Evolutionary conservation across 768 basidiomycete genomes (phyloP).

Genomic region (Daedalea quercina): DNA sequence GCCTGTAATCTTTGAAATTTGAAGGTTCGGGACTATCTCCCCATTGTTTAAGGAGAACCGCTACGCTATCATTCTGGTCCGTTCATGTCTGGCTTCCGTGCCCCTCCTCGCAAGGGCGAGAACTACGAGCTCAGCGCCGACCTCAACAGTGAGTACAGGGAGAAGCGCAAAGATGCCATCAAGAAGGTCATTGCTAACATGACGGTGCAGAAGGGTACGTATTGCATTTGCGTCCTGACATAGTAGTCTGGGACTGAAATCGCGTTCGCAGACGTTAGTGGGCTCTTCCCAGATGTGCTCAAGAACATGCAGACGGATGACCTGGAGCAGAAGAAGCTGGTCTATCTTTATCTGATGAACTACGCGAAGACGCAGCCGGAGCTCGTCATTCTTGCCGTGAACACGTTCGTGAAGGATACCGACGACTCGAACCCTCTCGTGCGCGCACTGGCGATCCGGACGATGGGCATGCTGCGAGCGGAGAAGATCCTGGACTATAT

Average conservation of each 20-base stretch:
- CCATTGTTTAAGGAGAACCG: neutral
- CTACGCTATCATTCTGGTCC: neutral
- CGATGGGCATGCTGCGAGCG: conserved; percentile 94
- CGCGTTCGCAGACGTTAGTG: conserved; percentile 62
- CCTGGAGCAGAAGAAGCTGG: conserved; percentile 98
- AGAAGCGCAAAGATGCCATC: conserved; percentile 97
- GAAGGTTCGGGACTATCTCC: too few species aligned
- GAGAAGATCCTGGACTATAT: conserved; percentile 99
- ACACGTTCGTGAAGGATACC: conserved; percentile 97
- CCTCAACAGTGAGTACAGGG: conserved; percentile 93
- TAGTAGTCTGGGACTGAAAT: too few species aligned
- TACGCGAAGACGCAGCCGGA: conserved; percentile 99
- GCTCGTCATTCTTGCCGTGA: conserved; percentile 97
- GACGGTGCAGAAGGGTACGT: conserved; percentile 94
- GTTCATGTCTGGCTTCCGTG: conserved; percentile 22
- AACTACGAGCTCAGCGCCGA: conserved; percentile 97
- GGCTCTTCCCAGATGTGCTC: conserved; percentile 95
- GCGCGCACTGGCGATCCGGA: conserved; percentile 92
- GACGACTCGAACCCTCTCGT: conserved; percentile 97
- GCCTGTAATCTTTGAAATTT: too few species aligned
- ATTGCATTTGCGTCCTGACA: neutral
- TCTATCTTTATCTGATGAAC: conserved; percentile 99
- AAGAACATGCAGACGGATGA: conserved; percentile 99
- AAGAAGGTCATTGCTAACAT: conserved; percentile 97
- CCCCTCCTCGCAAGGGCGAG: conserved; percentile 52